Evolutionary conservation across 2,329 filamentous ascomycete species (phyloP).

Genomic region (Thielaviopsis euricoi): DNA sequence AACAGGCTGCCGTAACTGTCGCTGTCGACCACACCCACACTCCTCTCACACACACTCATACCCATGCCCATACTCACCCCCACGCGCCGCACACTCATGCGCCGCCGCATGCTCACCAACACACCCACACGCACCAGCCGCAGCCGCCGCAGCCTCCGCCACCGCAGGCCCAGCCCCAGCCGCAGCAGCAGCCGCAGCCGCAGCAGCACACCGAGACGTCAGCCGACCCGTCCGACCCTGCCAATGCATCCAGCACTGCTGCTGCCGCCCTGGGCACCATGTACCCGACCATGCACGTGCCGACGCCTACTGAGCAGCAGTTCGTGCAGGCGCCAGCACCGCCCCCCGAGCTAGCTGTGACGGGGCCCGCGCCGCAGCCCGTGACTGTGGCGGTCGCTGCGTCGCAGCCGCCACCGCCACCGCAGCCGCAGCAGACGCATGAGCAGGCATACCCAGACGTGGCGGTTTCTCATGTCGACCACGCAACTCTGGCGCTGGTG

Average conservation of each 20-base stretch:
- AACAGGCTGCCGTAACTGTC: background rate
- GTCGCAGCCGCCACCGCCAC: background rate
- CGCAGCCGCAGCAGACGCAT: constrained; percentile 3
- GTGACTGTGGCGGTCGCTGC: background rate
- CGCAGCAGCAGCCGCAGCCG: background rate
- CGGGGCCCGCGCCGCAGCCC: background rate
- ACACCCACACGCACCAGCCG: constrained; percentile 3
- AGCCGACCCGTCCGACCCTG: constrained; percentile 29
- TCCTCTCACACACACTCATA: constrained; percentile 4
- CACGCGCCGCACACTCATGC: constrained; percentile 3
- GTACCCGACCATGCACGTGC: constrained; percentile 43
- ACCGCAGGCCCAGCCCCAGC: constrained; percentile 2
- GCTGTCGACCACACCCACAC: constrained; percentile 5
- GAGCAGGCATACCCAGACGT: background rate
- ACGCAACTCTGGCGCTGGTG: background rate
- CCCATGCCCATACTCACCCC: constrained; percentile 5
- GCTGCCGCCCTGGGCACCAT: constrained; percentile 40
- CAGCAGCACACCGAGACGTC: constrained; percentile 9
- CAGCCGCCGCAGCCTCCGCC: background rate
- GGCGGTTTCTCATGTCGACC: constrained; percentile 1
- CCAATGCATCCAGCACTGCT: constrained; percentile 41
- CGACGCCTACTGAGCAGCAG: constrained; percentile 40
- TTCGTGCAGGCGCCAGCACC: constrained; percentile 32
- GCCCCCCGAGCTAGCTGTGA: background rate
- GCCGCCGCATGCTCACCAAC: background rate